Conservation (phyloP, 805 yeast genomes). For the Cyberlindnera bimundalis region DNA sequence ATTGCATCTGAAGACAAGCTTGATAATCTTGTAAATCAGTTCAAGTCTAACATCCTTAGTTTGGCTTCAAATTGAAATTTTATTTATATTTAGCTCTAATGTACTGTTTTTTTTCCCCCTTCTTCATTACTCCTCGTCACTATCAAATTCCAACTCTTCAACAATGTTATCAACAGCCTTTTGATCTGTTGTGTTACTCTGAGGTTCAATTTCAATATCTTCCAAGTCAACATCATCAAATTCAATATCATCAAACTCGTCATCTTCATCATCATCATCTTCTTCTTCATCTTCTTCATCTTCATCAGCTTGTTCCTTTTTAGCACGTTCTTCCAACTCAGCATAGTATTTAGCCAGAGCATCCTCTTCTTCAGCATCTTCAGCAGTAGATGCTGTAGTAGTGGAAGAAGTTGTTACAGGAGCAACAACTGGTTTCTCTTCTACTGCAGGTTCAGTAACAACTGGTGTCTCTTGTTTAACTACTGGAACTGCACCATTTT, state of each 20-base stretch:
- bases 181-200: background rate
- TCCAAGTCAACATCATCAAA: constrained; percentile 63
- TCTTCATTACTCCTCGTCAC: constrained; percentile 26
- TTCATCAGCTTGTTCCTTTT: constrained; percentile 22
- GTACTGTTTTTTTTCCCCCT: no score
- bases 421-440: background rate
- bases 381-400: background rate
- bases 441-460: background rate
- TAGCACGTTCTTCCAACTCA: constrained; percentile 27
- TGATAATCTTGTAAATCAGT: constrained; percentile 9
- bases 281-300: constrained; percentile 37
- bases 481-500: constrained; percentile 10
- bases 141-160: constrained; percentile 30
- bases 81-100: no score
- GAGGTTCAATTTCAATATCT: constrained; percentile 24
- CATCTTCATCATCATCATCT: constrained; percentile 51
- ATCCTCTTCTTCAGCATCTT: constrained; percentile 22
- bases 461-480: constrained; percentile 1
- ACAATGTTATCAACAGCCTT: constrained; percentile 10
- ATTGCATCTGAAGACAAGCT: constrained; percentile 6
- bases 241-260: constrained; percentile 47
- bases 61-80: no score
- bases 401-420: background rate
- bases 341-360: constrained; percentile 27
- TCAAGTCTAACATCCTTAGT: constrained; percentile 10